phyloP scores from a whole-genome alignment of 306 rosid genomes.

The Pachyrhizus erosus region DNA sequence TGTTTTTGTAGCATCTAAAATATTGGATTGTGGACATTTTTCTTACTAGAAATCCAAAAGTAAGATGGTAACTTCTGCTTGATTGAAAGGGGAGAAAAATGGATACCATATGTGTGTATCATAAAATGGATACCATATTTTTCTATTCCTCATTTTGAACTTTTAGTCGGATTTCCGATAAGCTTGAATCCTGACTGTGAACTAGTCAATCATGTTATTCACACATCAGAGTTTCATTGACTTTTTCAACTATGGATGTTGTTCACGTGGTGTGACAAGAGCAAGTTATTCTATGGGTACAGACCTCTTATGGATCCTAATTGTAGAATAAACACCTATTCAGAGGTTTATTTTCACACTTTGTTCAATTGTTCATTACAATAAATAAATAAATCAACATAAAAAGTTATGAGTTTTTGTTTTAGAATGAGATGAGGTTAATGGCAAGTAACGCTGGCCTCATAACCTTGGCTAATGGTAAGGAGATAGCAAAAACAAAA shows the following conservation, averaged over 20 bases:
- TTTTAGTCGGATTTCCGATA: not conserved
- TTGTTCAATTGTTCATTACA: not conserved
- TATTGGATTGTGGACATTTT: conserved; percentile 57
- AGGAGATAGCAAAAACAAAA: too few species aligned
- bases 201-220: not conserved
- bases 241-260: not conserved
- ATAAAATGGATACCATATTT: not conserved
- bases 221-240: not conserved
- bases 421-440: not conserved
- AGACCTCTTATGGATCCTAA: not conserved
- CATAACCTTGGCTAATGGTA: too few species aligned
- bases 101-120: not conserved
- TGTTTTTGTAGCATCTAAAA: not conserved
- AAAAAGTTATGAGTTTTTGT: not conserved
- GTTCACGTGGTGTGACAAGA: not conserved
- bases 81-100: not conserved
- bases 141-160: not conserved
- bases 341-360: not conserved
- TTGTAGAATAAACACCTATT: not conserved
- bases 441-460: not conserved
- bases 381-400: not conserved
- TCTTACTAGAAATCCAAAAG: not conserved
- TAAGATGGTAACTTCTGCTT: not conserved
- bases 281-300: not conserved
- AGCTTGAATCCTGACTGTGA: not conserved